Conservation (phyloP, 2,329 filamentous ascomycete genomes). For the Cladosporium cucumerinum region DNA sequence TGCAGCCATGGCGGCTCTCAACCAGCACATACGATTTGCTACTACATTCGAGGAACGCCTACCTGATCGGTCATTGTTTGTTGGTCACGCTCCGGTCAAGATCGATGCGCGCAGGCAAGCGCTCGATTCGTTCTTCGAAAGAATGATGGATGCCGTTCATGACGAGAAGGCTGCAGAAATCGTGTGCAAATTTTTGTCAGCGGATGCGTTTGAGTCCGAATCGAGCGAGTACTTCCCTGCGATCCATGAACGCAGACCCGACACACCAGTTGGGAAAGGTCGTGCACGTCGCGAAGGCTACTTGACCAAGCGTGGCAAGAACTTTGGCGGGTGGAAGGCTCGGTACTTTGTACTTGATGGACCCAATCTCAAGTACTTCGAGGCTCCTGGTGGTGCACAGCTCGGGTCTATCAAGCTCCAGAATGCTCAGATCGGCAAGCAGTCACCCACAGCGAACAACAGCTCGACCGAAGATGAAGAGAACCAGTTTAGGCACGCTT, state of each 20-base stretch:
- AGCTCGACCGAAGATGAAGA: constrained; percentile 74
- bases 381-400: constrained; percentile 84
- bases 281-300: constrained; percentile 80
- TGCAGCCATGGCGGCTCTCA: constrained; percentile 72
- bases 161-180: constrained; percentile 73
- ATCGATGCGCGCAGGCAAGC: constrained; percentile 80
- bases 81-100: constrained; percentile 87
- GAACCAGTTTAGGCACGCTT: constrained; percentile 94
- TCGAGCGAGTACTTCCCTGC: constrained; percentile 44
- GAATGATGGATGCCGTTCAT: constrained; percentile 76
- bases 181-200: constrained; percentile 81
- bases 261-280: constrained; percentile 55
- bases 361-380: constrained; percentile 80
- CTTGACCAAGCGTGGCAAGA: constrained; percentile 93
- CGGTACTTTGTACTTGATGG: constrained; percentile 68
- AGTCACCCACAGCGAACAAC: constrained; percentile 61
- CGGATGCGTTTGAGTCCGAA: constrained; percentile 58
- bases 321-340: constrained; percentile 98
- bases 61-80: constrained; percentile 83
- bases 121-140: constrained; percentile 80
- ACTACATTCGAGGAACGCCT: constrained; percentile 69
- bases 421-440: constrained; percentile 90
- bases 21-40: constrained; percentile 73
- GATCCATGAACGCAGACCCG: constrained; percentile 33
- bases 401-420: constrained; percentile 90